Base-by-base conservation (phyloP, 148 eudicot genomes). In the Camellia lanceoleosa region DNA sequence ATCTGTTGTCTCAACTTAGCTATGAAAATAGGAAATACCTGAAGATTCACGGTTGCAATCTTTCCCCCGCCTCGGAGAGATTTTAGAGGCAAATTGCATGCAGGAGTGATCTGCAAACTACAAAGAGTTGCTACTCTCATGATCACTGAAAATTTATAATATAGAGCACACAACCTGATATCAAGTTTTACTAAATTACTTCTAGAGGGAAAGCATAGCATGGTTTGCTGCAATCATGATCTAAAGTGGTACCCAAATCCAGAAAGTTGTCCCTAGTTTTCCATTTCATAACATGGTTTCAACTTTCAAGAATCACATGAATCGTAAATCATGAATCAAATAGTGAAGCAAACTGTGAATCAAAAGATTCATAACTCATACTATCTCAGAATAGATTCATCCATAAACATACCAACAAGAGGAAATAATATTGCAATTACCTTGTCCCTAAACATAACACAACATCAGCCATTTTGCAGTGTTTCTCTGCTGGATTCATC, bases 21-120 rank as follows among this genome's bases (percentile, higher is more conserved):
- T 6, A 59, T 15, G 19, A 20, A 13, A 20, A 78, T 54, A 63
- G 63, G 43, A 52, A 49, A 16, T 86, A 96, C 99, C 99, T 96
- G 99, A 88, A 96, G 99, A 89, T 96, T 96, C 81, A 96, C 98
- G 56, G 93, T 96, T 77, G 89, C 97, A 81, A 96, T 88, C 78
- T 96, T 90, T 18, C 99, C 99, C 42, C 99, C 95, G 68, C 91
- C 91, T 68, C 86, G 88, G 15, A 96, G 92, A 85, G 89, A 92
- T 85, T 90, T 96, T 75, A 93, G 85, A 73, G 99, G 99, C 83
- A 96, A 84, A 79, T 96, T 92, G 83, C 99, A 96, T 69, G 99
- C 99, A 82, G 99, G 99, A 77, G 92, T 96, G 55, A 93, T 96
- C 91, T 93, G 99, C 92, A 96, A 93, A 88, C 99, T 96, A 97